phyloP scores from a whole-genome alignment of 345 rosid genomes.

The Eucalyptus microcorys region DNA sequence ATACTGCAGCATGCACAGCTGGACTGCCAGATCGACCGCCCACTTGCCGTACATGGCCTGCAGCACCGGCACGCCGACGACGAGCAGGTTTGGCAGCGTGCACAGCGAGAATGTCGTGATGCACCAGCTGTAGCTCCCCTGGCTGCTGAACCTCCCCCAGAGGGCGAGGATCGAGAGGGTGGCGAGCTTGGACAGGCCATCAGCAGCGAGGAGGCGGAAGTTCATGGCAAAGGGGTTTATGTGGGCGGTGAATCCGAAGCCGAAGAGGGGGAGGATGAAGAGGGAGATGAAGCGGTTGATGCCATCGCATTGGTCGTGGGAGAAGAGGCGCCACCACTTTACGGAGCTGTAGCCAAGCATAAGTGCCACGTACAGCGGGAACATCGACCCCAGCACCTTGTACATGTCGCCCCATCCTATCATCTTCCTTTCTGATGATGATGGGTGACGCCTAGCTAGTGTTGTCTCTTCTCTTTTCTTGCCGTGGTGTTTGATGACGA shows the following conservation, averaged over 20 bases:
- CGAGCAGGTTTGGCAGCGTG: slow-evolving; percentile 61
- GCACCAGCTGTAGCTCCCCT: slow-evolving; percentile 69
- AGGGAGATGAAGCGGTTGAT: slow-evolving; percentile 64
- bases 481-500: neutral
- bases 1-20: slow-evolving; percentile 54
- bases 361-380: slow-evolving; percentile 72
- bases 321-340: slow-evolving; percentile 76
- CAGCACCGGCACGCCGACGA: slow-evolving; percentile 65
- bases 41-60: slow-evolving; percentile 63
- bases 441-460: neutral
- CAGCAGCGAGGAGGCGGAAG: slow-evolving; percentile 48
- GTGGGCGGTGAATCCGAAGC: slow-evolving; percentile 63
- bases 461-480: neutral
- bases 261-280: slow-evolving; percentile 75
- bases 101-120: slow-evolving; percentile 71
- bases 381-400: slow-evolving; percentile 73
- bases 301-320: slow-evolving; percentile 60
- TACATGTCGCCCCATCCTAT: slow-evolving; percentile 61
- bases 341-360: slow-evolving; percentile 81
- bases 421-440: slow-evolving; percentile 12
- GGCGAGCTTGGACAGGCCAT: slow-evolving; percentile 50
- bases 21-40: slow-evolving; percentile 74
- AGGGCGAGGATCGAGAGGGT: slow-evolving; percentile 36
- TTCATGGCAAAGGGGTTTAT: slow-evolving; percentile 73
- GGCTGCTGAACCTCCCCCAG: slow-evolving; percentile 57